Evolutionary conservation across 441 rosid genomes (phyloP), one percentile per base, ranked within the genome.

Genomic region (Erodium texanum): DNA sequence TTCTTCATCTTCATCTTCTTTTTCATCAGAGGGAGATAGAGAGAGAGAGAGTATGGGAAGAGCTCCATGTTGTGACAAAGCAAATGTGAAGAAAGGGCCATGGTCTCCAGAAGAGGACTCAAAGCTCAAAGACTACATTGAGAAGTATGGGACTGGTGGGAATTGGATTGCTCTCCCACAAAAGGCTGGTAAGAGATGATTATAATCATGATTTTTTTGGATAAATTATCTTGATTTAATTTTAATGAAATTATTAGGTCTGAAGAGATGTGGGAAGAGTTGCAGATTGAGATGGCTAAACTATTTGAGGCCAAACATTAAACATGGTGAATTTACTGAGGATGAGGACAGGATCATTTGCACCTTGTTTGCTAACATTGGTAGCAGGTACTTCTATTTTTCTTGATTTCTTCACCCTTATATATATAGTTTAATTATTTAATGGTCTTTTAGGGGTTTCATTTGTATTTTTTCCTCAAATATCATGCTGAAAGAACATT

Each of bases 191-290:
- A 81, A 29, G 69, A 15, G 56, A 11, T 52, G 1, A 52, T 52
- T 16, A 52, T 52, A 1, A 45, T 45, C 18, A 12, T 14, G 16
- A 0, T 45, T 45, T 43, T 62, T 23, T 12, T 18, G 23, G 15
- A 76, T 27, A 8, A 18, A 19, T 16, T 18, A 6, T 15, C 29
- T 27, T 58, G 62, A 58, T 7, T 36, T 36, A 8, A 9, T 48
- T 4, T 24, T 24, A 20, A 43, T 59, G 16, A 19, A 66, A 48
- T 14, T 14, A 1, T 14, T 52, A 87, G 92, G 89, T 54, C 77
- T 87, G 68, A 84, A 78, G 79, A 87, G 92, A 76, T 87, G 92
- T 79, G 92, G 92, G 38, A 87, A 87, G 80, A 87, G 92, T 73
- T 87, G 92, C 74, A 82, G 92, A 67, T 68, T 87, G 69, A 83